These are phyloP conservation scores for Striga hermonthica DNA, from an alignment of 305 asterid genomes.

Conservation along the genomic window DNA sequence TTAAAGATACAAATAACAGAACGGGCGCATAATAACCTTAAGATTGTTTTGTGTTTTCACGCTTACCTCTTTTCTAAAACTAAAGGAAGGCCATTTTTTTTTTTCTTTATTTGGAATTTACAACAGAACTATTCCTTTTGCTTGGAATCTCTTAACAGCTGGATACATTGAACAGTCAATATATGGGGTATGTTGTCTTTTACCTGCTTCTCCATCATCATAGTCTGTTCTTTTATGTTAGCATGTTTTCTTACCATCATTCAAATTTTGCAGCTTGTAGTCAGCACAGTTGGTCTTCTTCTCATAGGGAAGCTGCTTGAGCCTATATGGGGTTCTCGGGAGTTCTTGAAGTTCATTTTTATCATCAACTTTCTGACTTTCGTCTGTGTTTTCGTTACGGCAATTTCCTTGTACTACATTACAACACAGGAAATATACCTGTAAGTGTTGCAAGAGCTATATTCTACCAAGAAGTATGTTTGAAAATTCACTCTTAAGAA, in stretches of 20 bases:
- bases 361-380: slow-evolving; percentile 81
- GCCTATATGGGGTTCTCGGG: slow-evolving; percentile 93
- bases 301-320: slow-evolving; percentile 85
- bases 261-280: slow-evolving; percentile 52
- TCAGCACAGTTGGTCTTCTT: slow-evolving; percentile 81
- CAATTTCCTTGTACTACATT: slow-evolving; percentile 73
- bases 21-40: background rate
- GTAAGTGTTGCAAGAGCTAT: slow-evolving; percentile 51
- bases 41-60: slow-evolving; percentile 16
- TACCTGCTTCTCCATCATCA: background rate
- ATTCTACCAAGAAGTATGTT: background rate
- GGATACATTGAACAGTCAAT: slow-evolving; percentile 83
- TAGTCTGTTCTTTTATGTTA: no score
- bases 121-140: slow-evolving; percentile 88
- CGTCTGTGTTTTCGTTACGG: slow-evolving; percentile 74
- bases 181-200: slow-evolving; percentile 62
- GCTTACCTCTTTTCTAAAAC: slow-evolving; percentile 4
- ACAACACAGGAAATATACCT: slow-evolving; percentile 70
- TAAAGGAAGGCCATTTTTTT: slow-evolving; percentile 12
- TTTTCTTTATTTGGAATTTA: slow-evolving; percentile 20
- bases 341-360: slow-evolving; percentile 81
- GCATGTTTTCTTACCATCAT: slow-evolving; percentile 3
- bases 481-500: background rate
- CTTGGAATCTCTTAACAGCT: slow-evolving; percentile 91
- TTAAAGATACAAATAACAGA: background rate